phyloP scores from a whole-genome alignment of 352 stramenopile species.

The Phytopythium mirpurense region DNA sequence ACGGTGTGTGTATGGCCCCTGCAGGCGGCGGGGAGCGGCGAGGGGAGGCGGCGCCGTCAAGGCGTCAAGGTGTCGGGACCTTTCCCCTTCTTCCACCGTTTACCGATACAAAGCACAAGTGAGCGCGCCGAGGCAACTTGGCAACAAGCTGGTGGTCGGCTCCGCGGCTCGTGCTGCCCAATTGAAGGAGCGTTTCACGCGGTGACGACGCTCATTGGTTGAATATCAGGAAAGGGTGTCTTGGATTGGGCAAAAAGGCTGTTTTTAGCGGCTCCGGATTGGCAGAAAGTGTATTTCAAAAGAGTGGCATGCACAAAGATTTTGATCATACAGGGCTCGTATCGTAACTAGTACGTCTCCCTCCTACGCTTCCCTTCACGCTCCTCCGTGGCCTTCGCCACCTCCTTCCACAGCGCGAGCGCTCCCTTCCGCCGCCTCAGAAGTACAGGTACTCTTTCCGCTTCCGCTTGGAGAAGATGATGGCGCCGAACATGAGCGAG shows the following conservation, averaged over 20 bases:
- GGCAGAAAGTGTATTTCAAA: constrained; percentile 12
- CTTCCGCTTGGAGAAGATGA: constrained; percentile 85
- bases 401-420: too few species aligned
- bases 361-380: too few species aligned
- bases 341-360: too few species aligned
- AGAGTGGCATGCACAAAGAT: background rate
- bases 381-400: too few species aligned
- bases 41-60: background rate
- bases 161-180: constrained; percentile 1
- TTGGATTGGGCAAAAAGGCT: background rate
- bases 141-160: background rate
- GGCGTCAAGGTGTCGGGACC: background rate
- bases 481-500: constrained; percentile 86
- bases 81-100: constrained; percentile 1
- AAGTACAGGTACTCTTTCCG: constrained; percentile 76
- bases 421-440: constrained; percentile 12
- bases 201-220: background rate
- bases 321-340: background rate
- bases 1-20: too few species aligned
- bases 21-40: background rate
- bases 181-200: constrained; percentile 4
- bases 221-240: background rate
- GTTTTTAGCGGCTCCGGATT: constrained; percentile 2
- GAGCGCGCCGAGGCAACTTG: background rate
- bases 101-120: constrained; percentile 6